Base-by-base conservation (phyloP, 2,329 filamentous ascomycete species). In the Fusarium begoniae region DNA sequence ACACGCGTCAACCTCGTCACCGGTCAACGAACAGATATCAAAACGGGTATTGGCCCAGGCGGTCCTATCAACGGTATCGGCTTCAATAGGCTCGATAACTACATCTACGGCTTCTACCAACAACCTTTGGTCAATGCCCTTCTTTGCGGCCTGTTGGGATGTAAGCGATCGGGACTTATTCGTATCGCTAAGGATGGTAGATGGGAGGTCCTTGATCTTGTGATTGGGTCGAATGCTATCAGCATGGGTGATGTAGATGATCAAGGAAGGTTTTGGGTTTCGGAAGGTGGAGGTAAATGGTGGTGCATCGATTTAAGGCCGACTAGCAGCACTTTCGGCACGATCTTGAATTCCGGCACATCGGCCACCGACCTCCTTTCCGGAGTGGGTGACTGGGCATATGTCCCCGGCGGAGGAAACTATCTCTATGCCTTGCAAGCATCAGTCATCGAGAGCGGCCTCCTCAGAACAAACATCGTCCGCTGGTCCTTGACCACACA, bases 81-180 rank as follows among this genome's bases (percentile, higher is more conserved):
- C 1, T 78, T 78, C 48, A 78, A 78, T 13, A 55, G 40, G 9
- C 26, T 72, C 0, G 76, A 78, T 22, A 70, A 69, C 22, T 78
- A 77, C 41, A 73, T 78, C 24, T 78, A 78, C 12, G 76, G 71
- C 11, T 63, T 78, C 2, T 43, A 54, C 1, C 43, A 56, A 5
- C 53, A 43, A 1, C 24, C 47, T 1, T 30, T 73, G 1, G 3
- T 18, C 2, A 30, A 7, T 9, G 5, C 45, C 0, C 0, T 60
- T 1, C 1, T 63, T 1, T 61, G 70, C 2, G 51, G 20, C 14
- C 0, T 74, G 0, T 13, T 71, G 3, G 73, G 66, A 10, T 51
- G 51, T 8, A 40, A 60, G 3, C 51, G 47, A 26, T 66, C 70
- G 0, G 47, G 51, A 2, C 64, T 77, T 4, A 69, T 77, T 5